Evolutionary conservation across 305 asterid species (phyloP).

Genomic region (Petunia hybrid): DNA sequence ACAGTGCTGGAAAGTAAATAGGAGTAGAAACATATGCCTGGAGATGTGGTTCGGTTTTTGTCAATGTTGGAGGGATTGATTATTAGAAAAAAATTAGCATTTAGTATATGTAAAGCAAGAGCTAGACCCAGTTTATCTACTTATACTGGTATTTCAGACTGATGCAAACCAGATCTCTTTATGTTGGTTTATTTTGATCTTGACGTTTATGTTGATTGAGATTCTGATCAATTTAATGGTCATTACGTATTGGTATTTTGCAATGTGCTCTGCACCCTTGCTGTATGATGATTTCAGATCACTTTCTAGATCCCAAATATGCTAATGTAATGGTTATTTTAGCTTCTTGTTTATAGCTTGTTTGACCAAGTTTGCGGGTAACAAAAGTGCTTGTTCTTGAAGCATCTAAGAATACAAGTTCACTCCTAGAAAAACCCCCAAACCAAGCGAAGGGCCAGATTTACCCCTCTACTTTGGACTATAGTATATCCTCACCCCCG

Average conservation of each 20-base stretch:
- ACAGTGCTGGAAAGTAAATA: slow-evolving; percentile 53
- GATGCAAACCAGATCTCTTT: not conserved
- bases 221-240: not conserved
- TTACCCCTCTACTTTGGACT: too few species aligned
- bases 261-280: not conserved
- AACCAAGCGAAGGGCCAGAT: too few species aligned
- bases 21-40: not conserved
- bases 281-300: not conserved
- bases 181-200: not conserved
- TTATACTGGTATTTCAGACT: not conserved
- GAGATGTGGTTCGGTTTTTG: not conserved
- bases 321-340: too few species aligned
- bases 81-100: not conserved
- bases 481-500: too few species aligned
- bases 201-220: not conserved
- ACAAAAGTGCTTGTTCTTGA: not conserved
- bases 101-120: slow-evolving; percentile 26
- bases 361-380: not conserved
- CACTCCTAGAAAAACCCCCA: too few species aligned
- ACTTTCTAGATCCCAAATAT: not conserved
- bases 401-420: too few species aligned
- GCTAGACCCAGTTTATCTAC: slow-evolving; percentile 25
- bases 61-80: slow-evolving; percentile 19
- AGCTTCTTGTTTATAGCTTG: too few species aligned
- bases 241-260: slow-evolving; percentile 1